Percentiles rank a stretch among this genome's conserved stretches.
Conservation (phyloP, 768 basidiomycete genomes). For the button mushroom (Agaricus bisporus) region DNA sequence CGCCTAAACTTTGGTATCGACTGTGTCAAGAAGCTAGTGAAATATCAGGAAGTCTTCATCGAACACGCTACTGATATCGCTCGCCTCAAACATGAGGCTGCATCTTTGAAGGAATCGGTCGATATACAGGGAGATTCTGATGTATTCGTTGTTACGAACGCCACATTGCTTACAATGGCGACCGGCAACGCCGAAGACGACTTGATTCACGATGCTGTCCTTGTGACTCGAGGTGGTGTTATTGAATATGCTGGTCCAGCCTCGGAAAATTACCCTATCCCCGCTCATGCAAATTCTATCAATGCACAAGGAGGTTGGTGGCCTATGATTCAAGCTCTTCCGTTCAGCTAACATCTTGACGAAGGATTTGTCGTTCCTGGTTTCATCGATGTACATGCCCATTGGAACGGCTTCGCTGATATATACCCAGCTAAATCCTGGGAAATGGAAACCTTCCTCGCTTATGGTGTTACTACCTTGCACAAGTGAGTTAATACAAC, state of each 20-base stretch:
- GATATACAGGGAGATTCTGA: constrained; percentile 26
- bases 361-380: constrained; percentile 63
- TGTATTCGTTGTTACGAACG: constrained; percentile 56
- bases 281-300: constrained; percentile 32
- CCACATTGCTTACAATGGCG: constrained; percentile 66
- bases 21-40: constrained; percentile 52
- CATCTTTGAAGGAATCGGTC: constrained; percentile 13
- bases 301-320: constrained; percentile 57
- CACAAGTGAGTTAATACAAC: constrained; percentile 53
- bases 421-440: constrained; percentile 61
- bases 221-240: constrained; percentile 51
- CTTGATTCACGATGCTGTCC: constrained; percentile 43
- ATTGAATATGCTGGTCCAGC: constrained; percentile 43
- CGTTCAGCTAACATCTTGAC: background rate
- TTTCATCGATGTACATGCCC: constrained; percentile 74
- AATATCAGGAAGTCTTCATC: constrained; percentile 52
- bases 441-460: constrained; percentile 71
- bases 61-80: constrained; percentile 56
- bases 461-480: constrained; percentile 70
- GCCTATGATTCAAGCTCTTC: background rate
- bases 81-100: constrained; percentile 50
- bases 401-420: constrained; percentile 53
- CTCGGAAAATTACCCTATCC: constrained; percentile 23
- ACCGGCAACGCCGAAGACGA: constrained; percentile 43
- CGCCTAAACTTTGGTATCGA: constrained; percentile 50